Conservation (phyloP, 2,329 filamentous ascomycete species). For the Neoscytalidium dimidiatum region DNA sequence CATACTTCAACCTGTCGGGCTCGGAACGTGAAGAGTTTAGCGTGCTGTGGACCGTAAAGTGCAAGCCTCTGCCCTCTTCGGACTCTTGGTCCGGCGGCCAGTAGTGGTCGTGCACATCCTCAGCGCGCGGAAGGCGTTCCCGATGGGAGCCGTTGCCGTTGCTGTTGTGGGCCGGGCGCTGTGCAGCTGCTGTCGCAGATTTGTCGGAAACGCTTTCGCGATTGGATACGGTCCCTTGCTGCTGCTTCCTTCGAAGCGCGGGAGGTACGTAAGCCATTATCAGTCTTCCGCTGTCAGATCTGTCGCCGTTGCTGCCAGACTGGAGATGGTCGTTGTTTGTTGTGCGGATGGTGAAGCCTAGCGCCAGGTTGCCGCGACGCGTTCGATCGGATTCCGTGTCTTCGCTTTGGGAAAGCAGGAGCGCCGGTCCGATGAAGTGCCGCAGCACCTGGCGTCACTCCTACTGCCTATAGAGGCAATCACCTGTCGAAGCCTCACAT, state of each 20-base stretch:
- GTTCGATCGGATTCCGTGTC: background rate
- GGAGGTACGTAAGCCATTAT: constrained; percentile 14
- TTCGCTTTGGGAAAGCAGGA: background rate
- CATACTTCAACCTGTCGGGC: constrained; percentile 24
- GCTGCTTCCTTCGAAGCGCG: constrained; percentile 9
- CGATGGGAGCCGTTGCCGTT: background rate
- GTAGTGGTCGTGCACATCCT: constrained; percentile 14
- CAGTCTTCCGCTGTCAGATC: background rate
- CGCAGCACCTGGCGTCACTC: background rate
- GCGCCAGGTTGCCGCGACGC: background rate
- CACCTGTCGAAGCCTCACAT: background rate
- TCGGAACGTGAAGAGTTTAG: constrained; percentile 24
- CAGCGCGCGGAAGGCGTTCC: background rate
- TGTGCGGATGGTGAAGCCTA: background rate
- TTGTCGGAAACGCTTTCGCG: background rate
- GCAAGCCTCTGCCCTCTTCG: background rate
- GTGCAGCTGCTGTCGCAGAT: background rate
- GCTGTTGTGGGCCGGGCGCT: background rate
- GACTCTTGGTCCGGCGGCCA: background rate
- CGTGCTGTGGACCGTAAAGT: background rate
- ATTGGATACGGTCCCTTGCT: background rate
- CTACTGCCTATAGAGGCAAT: background rate
- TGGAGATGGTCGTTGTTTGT: background rate
- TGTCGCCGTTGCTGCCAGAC: background rate
- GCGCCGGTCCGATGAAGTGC: background rate